phyloP scores from a whole-genome alignment of 1,139 yeast species.

The Diutina pseudorugosa region DNA sequence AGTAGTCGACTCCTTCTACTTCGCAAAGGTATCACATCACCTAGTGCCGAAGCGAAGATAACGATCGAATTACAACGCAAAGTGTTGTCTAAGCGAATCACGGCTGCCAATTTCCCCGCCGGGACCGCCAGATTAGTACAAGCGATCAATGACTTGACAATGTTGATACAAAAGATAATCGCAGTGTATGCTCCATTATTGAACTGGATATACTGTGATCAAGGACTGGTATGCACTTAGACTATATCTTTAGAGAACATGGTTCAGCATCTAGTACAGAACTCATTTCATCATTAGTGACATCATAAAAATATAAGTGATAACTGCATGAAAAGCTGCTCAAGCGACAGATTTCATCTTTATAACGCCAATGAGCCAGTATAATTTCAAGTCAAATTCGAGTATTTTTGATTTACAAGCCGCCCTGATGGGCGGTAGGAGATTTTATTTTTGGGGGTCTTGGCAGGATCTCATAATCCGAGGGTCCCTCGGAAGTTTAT shows the following conservation, averaged over 20 bases:
- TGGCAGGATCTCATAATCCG: background rate
- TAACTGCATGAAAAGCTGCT: background rate
- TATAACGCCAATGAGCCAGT: background rate
- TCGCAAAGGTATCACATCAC: background rate
- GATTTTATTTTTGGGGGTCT: background rate
- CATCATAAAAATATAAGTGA: background rate
- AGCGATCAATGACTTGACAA: background rate
- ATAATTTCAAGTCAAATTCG: background rate
- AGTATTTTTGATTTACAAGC: background rate
- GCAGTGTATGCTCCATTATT: slow-evolving; percentile 17
- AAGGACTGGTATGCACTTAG: background rate
- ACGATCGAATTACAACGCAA: background rate
- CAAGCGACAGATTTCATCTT: background rate
- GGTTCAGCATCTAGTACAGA: background rate
- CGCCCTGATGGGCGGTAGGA: background rate
- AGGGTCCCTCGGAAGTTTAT: background rate
- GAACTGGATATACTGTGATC: slow-evolving; percentile 21
- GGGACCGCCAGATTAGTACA: background rate
- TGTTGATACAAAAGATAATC: slow-evolving; percentile 11
- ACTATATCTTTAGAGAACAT: background rate
- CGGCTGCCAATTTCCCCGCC: background rate
- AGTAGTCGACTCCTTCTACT: background rate
- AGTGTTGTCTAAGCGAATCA: background rate
- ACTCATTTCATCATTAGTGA: background rate
- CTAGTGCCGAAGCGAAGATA: background rate